Conservation (phyloP, 371 early-diverging fungal genomes). For the Dinochytrium kinnereticum region DNA sequence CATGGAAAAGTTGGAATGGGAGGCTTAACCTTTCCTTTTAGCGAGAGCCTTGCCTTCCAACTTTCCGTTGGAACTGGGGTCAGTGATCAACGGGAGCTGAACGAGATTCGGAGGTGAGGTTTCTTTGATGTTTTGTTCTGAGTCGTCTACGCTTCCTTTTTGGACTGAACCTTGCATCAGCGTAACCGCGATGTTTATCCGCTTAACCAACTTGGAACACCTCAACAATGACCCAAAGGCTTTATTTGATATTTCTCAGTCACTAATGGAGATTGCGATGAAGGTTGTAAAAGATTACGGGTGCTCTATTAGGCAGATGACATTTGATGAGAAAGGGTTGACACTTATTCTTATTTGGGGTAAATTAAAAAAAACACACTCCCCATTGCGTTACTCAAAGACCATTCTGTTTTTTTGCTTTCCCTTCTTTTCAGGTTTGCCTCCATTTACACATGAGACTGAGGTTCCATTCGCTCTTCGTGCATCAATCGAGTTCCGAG, state of each 20-base stretch:
- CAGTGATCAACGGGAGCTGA: constrained; percentile 1
- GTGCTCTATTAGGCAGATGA: constrained; percentile 35
- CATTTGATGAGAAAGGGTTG: constrained; percentile 39
- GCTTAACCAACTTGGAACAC: constrained; percentile 1
- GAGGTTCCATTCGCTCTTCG: constrained; percentile 25
- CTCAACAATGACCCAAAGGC: not conserved
- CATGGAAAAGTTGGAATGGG: not conserved
- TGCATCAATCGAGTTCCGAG: constrained; percentile 24
- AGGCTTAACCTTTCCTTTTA: not conserved
- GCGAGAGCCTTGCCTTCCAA: constrained; percentile 8
- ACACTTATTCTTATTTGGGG: constrained; percentile 38
- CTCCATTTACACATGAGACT: constrained; percentile 29
- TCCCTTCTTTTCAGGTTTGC: constrained; percentile 16
- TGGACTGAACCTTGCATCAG: not conserved
- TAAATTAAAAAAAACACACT: too few relatives aligned
- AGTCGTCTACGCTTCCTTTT: constrained; percentile 16
- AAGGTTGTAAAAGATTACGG: constrained; percentile 12
- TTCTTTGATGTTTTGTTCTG: not conserved
- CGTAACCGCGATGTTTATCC: constrained; percentile 9
- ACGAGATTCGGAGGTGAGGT: constrained; percentile 4
- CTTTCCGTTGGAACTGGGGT: constrained; percentile 9
- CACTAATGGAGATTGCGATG: constrained; percentile 27
- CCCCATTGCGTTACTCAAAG: too few relatives aligned
- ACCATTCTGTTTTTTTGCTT: not conserved
- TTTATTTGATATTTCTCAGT: constrained; percentile 5